phyloP scores from a whole-genome alignment of 352 stramenopile species.

The Globisporangium irregulare region DNA sequence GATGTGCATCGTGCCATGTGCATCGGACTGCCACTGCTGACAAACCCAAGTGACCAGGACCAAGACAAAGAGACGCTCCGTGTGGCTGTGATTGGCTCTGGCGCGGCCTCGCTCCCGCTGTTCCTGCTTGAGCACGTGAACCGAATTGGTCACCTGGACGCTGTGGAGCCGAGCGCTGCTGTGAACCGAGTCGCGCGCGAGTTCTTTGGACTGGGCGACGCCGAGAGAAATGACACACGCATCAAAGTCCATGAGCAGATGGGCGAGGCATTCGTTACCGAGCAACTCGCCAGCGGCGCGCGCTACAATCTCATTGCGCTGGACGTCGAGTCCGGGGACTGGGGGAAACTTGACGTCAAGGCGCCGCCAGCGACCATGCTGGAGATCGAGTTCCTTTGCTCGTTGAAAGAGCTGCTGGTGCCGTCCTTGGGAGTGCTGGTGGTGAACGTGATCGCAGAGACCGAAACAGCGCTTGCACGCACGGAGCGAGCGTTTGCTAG shows the following conservation, averaged over 20 bases:
- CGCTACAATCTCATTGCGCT: conserved; percentile 48
- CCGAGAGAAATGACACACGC: conserved; percentile 18
- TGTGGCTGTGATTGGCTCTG: conserved; percentile 52
- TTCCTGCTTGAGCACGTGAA: conserved; percentile 46
- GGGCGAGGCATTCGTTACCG: conserved; percentile 41
- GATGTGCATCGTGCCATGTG: conserved; percentile 71
- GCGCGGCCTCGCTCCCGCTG: conserved; percentile 49
- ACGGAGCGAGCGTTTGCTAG: conserved; percentile 26
- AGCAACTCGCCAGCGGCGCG: conserved; percentile 13
- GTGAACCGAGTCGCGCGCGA: conserved; percentile 42
- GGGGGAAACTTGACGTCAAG: conserved; percentile 25
- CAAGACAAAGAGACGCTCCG: conserved; percentile 11
- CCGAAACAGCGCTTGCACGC: conserved; percentile 22
- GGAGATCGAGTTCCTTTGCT: conserved; percentile 29
- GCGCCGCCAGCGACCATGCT: conserved; percentile 48
- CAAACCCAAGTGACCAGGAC: not conserved
- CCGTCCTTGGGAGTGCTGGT: conserved; percentile 32
- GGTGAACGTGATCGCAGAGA: conserved; percentile 62
- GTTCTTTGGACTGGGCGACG: conserved; percentile 41
- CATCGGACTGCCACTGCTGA: conserved; percentile 35
- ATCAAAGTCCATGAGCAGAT: conserved; percentile 39
- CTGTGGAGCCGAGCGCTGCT: conserved; percentile 48
- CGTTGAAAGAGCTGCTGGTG: conserved; percentile 25
- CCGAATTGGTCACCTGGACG: conserved; percentile 38
- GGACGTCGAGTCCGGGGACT: conserved; percentile 60